Evolutionary conservation across 495 filamentous ascomycete genomes (phyloP), one percentile per base, ranked within the genome.

Genomic region (Penicillium soppii): DNA sequence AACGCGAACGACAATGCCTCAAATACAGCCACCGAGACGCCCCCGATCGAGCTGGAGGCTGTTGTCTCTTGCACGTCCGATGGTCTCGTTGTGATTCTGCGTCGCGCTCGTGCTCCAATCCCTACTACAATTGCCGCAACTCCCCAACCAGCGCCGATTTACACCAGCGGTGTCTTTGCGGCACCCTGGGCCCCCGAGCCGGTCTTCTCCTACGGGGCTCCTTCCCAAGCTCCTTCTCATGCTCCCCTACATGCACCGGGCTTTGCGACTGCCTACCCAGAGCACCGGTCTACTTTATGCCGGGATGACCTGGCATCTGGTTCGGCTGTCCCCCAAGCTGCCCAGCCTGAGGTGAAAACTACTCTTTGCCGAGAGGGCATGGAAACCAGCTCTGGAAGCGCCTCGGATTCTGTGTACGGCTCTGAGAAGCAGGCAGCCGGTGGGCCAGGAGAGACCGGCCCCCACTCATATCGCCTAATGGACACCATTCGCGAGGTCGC

Each of bases 21-120:
- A 38, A 37, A n/a, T 15, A 32, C 38, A 27, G 40, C 25, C 13
- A 8, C 10, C 12, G 17, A 8, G 7, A 10, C 26, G 3, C 15
- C 49, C 20, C 66, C 71, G 16, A 73, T 87, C 45, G 90, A 94
- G 59, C 71, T 95, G 30, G 90, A 95, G 68, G 90, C 90, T 10
- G 90, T 95, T 16, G 84, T 95, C 30, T 95, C 90, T 5, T 95
- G 90, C 64, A 91, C 90, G 2, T 95, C 91, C 1, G 91, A 95
- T 64, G 90, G 90, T 9, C 72, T 95, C 10, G 90, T 95, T 7
- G 90, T 95, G 15, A 85, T 92, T 23, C 74, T 95, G 9, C 86
- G 90, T 33, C 82, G 81, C 41, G 89, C 90, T 22, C 77, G 87
- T 21, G 85, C 90, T 15, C 75, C 82, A 3, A 83, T 90, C 33